These are phyloP conservation scores for Mycena indigotica DNA, from an alignment of 768 basidiomycete species.

Conservation along the genomic window DNA sequence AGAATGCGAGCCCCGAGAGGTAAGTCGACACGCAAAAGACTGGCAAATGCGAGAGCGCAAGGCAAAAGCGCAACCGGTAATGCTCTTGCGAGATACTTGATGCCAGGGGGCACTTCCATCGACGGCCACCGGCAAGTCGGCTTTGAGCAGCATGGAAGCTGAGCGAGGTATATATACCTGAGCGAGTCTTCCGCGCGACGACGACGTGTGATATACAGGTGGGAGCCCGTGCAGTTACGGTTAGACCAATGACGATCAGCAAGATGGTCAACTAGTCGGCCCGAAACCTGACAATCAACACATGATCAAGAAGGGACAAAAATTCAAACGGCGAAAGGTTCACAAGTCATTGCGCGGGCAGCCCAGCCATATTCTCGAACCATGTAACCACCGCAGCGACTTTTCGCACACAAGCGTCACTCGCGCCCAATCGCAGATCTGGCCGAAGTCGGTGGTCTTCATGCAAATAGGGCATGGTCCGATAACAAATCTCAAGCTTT, in stretches of 20 bases:
- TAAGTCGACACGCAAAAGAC: background rate
- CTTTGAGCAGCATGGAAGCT: too few species aligned
- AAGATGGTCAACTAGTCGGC: too few species aligned
- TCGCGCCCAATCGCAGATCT: constrained; percentile 70
- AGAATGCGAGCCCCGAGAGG: background rate
- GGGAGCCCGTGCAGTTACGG: too few species aligned
- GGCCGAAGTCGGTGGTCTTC: constrained; percentile 67
- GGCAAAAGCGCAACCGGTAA: background rate
- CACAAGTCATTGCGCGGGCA: constrained; percentile 26
- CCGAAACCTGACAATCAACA: too few species aligned
- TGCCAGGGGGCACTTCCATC: background rate
- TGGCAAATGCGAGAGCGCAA: background rate
- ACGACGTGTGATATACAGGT: too few species aligned
- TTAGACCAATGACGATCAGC: too few species aligned
- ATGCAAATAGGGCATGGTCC: constrained; percentile 67
- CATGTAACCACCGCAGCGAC: constrained; percentile 68
- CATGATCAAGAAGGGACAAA: too few species aligned
- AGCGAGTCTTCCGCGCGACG: too few species aligned
- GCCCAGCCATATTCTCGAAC: constrained; percentile 76
- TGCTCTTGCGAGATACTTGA: background rate
- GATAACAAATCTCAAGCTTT: constrained; percentile 69
- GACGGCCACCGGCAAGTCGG: too few species aligned
- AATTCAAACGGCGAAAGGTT: background rate
- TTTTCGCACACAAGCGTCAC: constrained; percentile 67
- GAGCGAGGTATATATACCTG: too few species aligned